Evolutionary conservation across 2,329 filamentous ascomycete genomes (phyloP).

Genomic region (Claviceps spartinae): DNA sequence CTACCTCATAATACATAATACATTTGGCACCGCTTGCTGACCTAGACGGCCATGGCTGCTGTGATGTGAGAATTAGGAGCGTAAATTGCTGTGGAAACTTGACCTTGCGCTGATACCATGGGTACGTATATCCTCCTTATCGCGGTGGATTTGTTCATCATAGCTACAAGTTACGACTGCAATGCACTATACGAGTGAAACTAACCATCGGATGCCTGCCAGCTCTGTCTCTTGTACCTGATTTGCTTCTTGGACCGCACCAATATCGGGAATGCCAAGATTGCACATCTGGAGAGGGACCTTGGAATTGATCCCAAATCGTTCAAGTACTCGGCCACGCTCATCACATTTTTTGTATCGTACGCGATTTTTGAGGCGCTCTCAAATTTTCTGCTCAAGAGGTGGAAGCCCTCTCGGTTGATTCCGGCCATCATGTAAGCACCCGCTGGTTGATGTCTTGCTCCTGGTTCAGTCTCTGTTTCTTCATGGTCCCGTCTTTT

Average conservation of each 20-base stretch:
- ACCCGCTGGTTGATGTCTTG: neutral
- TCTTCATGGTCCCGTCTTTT: too few species aligned
- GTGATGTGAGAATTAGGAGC: constrained; percentile 33
- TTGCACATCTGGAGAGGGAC: constrained; percentile 30
- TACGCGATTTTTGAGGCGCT: constrained; percentile 68
- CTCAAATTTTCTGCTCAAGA: constrained; percentile 71
- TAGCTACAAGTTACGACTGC: too few species aligned
- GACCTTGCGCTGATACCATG: constrained; percentile 49
- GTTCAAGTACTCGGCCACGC: constrained; percentile 55
- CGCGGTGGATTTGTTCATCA: too few species aligned
- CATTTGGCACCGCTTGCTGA: neutral
- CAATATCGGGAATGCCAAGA: constrained; percentile 61
- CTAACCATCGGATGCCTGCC: too few species aligned
- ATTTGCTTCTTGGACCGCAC: constrained; percentile 63
- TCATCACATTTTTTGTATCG: constrained; percentile 79
- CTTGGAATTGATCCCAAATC: constrained; percentile 43
- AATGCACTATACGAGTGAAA: too few species aligned
- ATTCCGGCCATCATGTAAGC: constrained; percentile 66
- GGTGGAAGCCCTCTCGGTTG: constrained; percentile 61
- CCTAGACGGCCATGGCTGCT: neutral
- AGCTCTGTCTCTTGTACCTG: constrained; percentile 58
- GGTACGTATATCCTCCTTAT: constrained; percentile 16
- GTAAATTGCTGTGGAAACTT: constrained; percentile 46
- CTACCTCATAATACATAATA: too few species aligned
- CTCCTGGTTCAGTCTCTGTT: neutral